These are phyloP conservation scores for Colletotrichum echinochloae DNA, from an alignment of 2,329 filamentous ascomycete species.

Conservation along the genomic window DNA sequence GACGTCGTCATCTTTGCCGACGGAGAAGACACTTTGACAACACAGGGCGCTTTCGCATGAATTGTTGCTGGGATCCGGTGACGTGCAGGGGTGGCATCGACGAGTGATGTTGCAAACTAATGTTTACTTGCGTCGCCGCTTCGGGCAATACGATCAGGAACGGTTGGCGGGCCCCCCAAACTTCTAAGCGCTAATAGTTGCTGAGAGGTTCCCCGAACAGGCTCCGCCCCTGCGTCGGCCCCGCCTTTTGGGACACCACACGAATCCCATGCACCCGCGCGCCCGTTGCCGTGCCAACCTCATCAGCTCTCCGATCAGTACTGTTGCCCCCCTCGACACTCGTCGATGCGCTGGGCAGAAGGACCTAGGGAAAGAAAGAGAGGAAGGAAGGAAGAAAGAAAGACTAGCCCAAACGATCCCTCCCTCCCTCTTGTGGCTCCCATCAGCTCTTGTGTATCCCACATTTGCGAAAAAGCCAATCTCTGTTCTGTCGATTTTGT, in stretches of 20 bases:
- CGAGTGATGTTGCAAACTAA: not conserved
- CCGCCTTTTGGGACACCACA: slow-evolving; percentile 22
- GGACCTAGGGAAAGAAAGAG: not conserved
- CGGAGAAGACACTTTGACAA: not conserved
- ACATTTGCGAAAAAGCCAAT: slow-evolving; percentile 19
- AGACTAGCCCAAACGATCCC: not conserved
- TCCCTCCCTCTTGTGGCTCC: slow-evolving; percentile 7
- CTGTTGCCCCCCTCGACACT: slow-evolving; percentile 41
- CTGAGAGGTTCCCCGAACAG: slow-evolving; percentile 17
- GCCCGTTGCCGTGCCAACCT: slow-evolving; percentile 32
- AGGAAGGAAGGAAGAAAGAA: not conserved
- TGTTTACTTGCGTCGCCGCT: slow-evolving; percentile 6
- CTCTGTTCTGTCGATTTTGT: slow-evolving; percentile 1
- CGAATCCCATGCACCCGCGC: slow-evolving; percentile 5
- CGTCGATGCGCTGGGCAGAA: slow-evolving; percentile 33
- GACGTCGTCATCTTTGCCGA: not conserved
- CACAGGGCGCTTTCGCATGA: not conserved
- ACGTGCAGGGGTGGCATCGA: not conserved
- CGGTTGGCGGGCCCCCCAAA: slow-evolving; percentile 6
- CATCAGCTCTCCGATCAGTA: slow-evolving; percentile 34
- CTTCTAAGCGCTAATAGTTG: slow-evolving; percentile 16
- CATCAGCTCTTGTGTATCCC: slow-evolving; percentile 13
- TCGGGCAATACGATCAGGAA: slow-evolving; percentile 16
- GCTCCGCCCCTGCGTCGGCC: slow-evolving; percentile 4
- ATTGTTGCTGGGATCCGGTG: slow-evolving; percentile 1